A percentile compares a stretch with the other conserved stretches of the same genome.
Conservation (phyloP, 331 rosid species). For the Erythrophleum ivorense region DNA sequence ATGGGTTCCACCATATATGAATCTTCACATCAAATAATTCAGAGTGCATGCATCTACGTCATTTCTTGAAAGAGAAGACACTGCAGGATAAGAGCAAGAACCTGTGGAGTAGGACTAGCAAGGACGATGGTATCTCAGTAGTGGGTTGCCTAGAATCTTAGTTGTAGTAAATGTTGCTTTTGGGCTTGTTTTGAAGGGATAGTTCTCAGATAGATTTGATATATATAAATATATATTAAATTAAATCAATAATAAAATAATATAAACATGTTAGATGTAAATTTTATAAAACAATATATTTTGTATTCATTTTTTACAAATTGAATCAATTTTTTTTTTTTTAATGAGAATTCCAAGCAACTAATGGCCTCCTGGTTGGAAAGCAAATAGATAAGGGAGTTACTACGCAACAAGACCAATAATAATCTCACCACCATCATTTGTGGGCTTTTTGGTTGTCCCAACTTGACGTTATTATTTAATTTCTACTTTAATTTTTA, state of each 20-base stretch:
- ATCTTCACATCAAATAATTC: slow-evolving; percentile 18
- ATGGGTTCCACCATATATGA: slow-evolving; percentile 17
- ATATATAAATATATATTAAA: too few species aligned
- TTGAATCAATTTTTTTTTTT: not conserved
- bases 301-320: not conserved
- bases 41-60: slow-evolving; percentile 17
- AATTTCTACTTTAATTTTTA: not conserved
- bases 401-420: not conserved
- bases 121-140: not conserved
- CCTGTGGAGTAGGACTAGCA: not conserved
- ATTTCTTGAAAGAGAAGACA: not conserved
- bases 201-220: too few species aligned
- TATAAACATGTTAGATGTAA: too few species aligned
- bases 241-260: too few species aligned
- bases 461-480: slow-evolving; percentile 1
- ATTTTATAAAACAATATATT: not conserved
- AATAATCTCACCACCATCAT: slow-evolving; percentile 10
- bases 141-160: not conserved
- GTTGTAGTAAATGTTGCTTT: too few species aligned
- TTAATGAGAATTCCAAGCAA: not conserved
- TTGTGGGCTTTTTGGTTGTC: slow-evolving; percentile 9
- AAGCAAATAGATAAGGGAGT: slow-evolving; percentile 25
- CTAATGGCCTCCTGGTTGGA: slow-evolving; percentile 35
- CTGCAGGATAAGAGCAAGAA: not conserved
- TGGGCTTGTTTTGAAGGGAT: too few species aligned